These are phyloP conservation scores for Microthyrium microscopicum DNA, from an alignment of 2,329 filamentous ascomycete species.

Conservation along the genomic window DNA sequence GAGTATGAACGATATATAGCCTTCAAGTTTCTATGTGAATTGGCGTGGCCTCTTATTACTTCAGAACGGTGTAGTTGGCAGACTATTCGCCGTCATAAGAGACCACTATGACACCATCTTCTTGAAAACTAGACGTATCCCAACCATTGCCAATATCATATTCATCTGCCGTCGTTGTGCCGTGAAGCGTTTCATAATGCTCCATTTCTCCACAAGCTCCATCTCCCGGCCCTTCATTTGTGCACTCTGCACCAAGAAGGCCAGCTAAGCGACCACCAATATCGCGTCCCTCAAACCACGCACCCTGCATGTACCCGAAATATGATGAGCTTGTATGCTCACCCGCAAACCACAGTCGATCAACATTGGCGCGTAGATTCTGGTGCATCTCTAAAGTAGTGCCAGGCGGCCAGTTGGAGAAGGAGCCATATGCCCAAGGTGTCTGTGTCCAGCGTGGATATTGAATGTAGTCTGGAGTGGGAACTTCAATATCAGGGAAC, in stretches of 20 bases:
- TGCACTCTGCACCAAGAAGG: neutral
- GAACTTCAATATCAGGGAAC: conserved; percentile 40
- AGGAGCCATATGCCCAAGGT: conserved; percentile 41
- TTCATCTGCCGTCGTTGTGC: conserved; percentile 15
- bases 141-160: conserved; percentile 18
- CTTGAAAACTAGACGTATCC: conserved; percentile 4
- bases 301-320: conserved; percentile 45
- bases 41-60: too few relatives aligned
- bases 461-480: conserved; percentile 42
- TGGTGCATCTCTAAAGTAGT: conserved; percentile 49
- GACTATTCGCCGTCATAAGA: too few relatives aligned
- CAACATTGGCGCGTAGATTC: conserved; percentile 48
- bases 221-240: neutral
- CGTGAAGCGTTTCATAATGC: conserved; percentile 16
- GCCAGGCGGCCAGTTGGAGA: conserved; percentile 50
- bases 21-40: too few relatives aligned
- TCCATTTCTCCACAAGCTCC: conserved; percentile 13
- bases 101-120: too few relatives aligned
- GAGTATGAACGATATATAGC: too few relatives aligned
- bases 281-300: conserved; percentile 20
- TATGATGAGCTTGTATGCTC: conserved; percentile 47
- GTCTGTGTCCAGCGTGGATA: conserved; percentile 42
- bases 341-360: conserved; percentile 46
- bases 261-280: conserved; percentile 18
- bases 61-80: too few relatives aligned